A percentile compares a stretch with the other conserved stretches of the same genome.
Evolutionary conservation across 352 stramenopile species (phyloP).

Genomic region (Phytophthora vignae): DNA sequence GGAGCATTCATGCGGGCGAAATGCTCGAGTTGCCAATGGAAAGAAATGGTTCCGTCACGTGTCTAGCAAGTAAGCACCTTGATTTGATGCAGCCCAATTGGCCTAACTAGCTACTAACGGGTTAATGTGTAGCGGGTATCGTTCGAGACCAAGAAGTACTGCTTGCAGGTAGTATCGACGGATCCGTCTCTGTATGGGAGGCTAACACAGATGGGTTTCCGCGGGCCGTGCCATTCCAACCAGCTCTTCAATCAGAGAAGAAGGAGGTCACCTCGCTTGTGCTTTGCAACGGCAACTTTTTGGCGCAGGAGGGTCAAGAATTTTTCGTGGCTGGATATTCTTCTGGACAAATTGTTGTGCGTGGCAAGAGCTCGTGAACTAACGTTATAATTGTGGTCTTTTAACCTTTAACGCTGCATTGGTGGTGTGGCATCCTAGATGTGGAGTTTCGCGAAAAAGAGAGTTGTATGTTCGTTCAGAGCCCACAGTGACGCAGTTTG

Average conservation of each 20-base stretch:
- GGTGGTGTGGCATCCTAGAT: conserved; percentile 37
- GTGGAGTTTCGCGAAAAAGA: conserved; percentile 63
- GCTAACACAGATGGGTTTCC: conserved; percentile 49
- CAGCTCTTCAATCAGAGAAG: conserved; percentile 32
- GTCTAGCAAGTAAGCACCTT: conserved; percentile 49
- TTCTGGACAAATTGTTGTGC: conserved; percentile 58
- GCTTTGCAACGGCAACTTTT: conserved; percentile 61
- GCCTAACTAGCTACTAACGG: neutral
- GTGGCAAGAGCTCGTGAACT: neutral
- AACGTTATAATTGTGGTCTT: neutral
- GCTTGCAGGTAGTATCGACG: conserved; percentile 56
- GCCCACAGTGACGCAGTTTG: conserved; percentile 62
- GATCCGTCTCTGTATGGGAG: conserved; percentile 65
- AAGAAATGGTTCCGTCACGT: conserved; percentile 53
- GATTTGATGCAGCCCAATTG: neutral
- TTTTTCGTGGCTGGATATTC: conserved; percentile 69
- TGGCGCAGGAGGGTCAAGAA: conserved; percentile 49
- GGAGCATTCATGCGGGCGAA: conserved; percentile 70
- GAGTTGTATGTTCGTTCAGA: conserved; percentile 54
- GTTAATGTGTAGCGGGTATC: conserved; percentile 39
- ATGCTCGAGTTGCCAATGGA: conserved; percentile 36
- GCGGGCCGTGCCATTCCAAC: conserved; percentile 26
- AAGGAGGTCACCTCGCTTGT: conserved; percentile 60
- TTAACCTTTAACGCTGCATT: neutral
- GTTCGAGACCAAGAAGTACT: conserved; percentile 71